These are phyloP conservation scores for Oryza brachyantha DNA, from an alignment of 176 grass and related monocot species.

Conservation along the genomic window DNA sequence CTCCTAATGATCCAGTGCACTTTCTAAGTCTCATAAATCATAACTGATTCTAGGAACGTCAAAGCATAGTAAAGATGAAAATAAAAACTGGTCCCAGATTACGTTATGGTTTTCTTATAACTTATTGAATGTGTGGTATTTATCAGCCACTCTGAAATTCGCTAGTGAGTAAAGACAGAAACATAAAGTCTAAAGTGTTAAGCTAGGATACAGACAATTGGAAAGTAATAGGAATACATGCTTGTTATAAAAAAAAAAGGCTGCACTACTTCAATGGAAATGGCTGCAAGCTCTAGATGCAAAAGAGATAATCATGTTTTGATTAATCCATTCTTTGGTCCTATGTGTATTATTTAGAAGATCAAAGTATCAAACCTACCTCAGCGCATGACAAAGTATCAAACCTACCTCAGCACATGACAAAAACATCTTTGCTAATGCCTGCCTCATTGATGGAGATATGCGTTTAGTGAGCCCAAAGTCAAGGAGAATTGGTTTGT, in stretches of 20 bases:
- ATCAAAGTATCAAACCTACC: slow-evolving; percentile 44
- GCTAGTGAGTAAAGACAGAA: neutral
- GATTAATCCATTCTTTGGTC: neutral
- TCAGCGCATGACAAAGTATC: slow-evolving; percentile 70
- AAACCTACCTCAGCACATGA: slow-evolving; percentile 90
- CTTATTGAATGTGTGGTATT: neutral
- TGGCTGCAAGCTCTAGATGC: neutral
- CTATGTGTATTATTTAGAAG: slow-evolving; percentile 27
- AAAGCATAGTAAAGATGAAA: neutral
- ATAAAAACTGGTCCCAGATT: neutral
- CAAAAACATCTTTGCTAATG: slow-evolving; percentile 97
- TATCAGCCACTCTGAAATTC: slow-evolving; percentile 5
- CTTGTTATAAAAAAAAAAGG: slow-evolving; percentile 10
- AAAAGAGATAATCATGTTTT: neutral
- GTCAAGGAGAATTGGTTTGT: slow-evolving; percentile 92
- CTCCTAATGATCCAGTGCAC: neutral
- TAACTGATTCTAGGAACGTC: neutral
- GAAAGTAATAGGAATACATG: neutral
- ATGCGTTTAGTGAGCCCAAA: slow-evolving; percentile 94
- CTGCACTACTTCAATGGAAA: neutral
- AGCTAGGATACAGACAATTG: neutral
- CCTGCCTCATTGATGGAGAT: slow-evolving; percentile 77
- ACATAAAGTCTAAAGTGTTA: neutral
- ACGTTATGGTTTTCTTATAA: slow-evolving; percentile 2
- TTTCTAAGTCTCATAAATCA: neutral